phyloP scores from a whole-genome alignment of 129 eudicot species.

The Mikania micrantha region DNA sequence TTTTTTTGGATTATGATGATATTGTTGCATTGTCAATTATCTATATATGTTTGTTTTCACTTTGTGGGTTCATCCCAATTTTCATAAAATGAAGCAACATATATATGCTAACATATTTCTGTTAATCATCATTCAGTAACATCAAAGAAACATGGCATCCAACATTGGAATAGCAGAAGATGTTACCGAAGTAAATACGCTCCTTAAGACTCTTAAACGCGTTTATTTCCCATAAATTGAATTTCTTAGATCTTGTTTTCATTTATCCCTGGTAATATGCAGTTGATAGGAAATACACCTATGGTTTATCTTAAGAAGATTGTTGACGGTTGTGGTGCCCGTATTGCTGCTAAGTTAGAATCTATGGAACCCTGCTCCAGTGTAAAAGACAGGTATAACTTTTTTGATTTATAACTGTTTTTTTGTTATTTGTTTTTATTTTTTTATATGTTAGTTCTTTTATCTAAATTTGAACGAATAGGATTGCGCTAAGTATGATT shows the following conservation, averaged over 20 bases:
- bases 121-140: constrained; percentile 27
- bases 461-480: neutral
- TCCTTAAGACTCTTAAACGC: neutral
- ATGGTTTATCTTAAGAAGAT: constrained; percentile 63
- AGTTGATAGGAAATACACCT: constrained; percentile 71
- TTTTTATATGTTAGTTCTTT: neutral
- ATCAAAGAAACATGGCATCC: constrained; percentile 41
- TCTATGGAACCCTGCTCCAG: constrained; percentile 73
- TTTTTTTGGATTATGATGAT: too few species aligned
- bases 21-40: too few species aligned
- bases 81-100: neutral
- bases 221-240: neutral
- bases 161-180: constrained; percentile 52
- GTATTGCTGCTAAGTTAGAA: constrained; percentile 64
- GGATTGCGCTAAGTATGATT: constrained; percentile 34
- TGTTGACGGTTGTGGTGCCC: constrained; percentile 61
- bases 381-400: constrained; percentile 61
- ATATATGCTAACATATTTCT: constrained; percentile 13
- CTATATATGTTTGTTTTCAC: neutral
- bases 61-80: neutral
- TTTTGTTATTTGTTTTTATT: neutral
- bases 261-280: constrained; percentile 1
- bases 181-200: constrained; percentile 49
- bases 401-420: neutral
- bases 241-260: neutral